Evolutionary conservation across 2,329 filamentous ascomycete genomes (phyloP).

Genomic region (Anisogramma anomala): DNA sequence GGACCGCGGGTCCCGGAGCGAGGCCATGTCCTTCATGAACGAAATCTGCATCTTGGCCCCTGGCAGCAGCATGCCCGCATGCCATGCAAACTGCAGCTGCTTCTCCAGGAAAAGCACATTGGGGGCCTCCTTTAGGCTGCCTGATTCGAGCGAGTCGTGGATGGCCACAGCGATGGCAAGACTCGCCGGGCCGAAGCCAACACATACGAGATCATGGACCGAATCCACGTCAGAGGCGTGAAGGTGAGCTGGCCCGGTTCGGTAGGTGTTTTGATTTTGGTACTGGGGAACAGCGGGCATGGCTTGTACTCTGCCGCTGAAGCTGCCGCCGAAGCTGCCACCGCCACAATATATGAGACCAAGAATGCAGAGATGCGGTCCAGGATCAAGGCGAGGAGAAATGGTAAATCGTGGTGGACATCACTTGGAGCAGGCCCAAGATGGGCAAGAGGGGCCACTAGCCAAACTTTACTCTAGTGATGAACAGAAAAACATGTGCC

Average conservation of each 20-base stretch:
- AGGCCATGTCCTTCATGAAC: slow-evolving; percentile 92
- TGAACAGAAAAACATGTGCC: slow-evolving; percentile 7
- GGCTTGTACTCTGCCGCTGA: slow-evolving; percentile 6
- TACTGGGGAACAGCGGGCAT: slow-evolving; percentile 2
- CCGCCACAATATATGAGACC: slow-evolving; percentile 13
- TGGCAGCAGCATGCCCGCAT: slow-evolving; percentile 87
- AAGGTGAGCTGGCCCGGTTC: slow-evolving; percentile 22
- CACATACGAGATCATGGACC: slow-evolving; percentile 74
- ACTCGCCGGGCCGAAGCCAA: slow-evolving; percentile 88
- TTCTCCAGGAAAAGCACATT: slow-evolving; percentile 82
- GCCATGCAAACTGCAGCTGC: slow-evolving; percentile 77
- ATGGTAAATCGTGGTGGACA: too few species aligned
- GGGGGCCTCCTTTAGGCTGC: slow-evolving; percentile 37
- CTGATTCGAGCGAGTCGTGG: slow-evolving; percentile 59
- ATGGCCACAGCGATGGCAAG: slow-evolving; percentile 81
- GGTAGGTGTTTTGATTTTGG: slow-evolving; percentile 9
- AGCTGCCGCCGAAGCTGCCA: slow-evolving; percentile 8
- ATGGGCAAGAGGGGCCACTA: slow-evolving; percentile 3
- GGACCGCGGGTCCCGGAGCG: slow-evolving; percentile 73
- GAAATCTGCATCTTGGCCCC: slow-evolving; percentile 96
- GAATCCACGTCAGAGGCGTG: slow-evolving; percentile 44
- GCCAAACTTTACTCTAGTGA: slow-evolving; percentile 9
- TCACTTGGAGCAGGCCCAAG: too few species aligned
- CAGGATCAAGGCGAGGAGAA: not conserved
- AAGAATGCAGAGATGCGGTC: not conserved